phyloP scores from a whole-genome alignment of 306 rosid species.

The Medicago ruthenica region DNA sequence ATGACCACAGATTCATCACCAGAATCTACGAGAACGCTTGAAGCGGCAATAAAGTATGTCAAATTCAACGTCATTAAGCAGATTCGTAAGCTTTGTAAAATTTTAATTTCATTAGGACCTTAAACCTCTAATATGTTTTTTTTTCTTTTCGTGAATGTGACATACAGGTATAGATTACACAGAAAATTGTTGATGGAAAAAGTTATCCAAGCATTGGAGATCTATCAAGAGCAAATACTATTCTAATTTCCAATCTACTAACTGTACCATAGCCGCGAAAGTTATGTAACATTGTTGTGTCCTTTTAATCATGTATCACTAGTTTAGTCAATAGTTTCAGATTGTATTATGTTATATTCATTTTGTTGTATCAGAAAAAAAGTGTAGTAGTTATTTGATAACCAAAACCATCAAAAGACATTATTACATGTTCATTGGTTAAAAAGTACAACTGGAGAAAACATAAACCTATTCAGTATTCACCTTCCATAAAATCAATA shows the following conservation, averaged over 20 bases:
- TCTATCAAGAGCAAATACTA: conserved; percentile 76
- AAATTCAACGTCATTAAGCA: conserved; percentile 23
- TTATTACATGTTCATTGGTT: background rate
- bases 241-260: conserved; percentile 51
- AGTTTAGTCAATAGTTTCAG: background rate
- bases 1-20: conserved; percentile 67
- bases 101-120: conserved; percentile 23
- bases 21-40: conserved; percentile 63
- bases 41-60: conserved; percentile 75
- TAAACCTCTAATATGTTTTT: conserved; percentile 16
- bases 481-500: background rate
- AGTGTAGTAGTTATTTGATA: conserved; percentile 4
- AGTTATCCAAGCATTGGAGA: conserved; percentile 70
- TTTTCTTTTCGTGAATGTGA: conserved; percentile 36
- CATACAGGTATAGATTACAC: conserved; percentile 84
- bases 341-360: background rate
- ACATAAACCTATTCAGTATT: background rate
- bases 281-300: conserved; percentile 42
- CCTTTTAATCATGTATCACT: conserved; percentile 13
- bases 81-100: conserved; percentile 27
- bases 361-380: conserved; percentile 5
- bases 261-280: conserved; percentile 28
- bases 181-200: conserved; percentile 76
- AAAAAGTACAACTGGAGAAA: background rate
- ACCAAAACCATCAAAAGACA: background rate